phyloP scores from a whole-genome alignment of 2,329 filamentous ascomycete genomes.

The Myriosclerotinia duriaeana region DNA sequence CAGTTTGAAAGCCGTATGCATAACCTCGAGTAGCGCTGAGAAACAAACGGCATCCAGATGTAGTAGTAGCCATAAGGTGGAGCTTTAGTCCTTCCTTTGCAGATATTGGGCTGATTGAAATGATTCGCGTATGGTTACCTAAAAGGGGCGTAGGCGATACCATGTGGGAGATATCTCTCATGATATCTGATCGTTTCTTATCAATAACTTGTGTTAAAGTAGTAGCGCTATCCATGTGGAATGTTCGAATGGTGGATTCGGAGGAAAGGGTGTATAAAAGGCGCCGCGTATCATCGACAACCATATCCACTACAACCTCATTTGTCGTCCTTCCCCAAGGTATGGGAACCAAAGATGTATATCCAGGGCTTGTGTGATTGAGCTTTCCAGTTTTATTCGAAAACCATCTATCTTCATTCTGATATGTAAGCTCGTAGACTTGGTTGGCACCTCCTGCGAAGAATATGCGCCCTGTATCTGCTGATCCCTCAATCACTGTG shows the following conservation, averaged over 20 bases:
- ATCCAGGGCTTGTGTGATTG: constrained; percentile 78
- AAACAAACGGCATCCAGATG: constrained; percentile 87
- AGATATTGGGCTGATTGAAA: constrained; percentile 83
- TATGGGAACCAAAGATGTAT: constrained; percentile 58
- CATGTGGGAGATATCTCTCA: constrained; percentile 81
- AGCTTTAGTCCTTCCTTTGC: constrained; percentile 76
- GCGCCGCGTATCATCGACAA: constrained; percentile 82
- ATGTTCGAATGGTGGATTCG: constrained; percentile 84
- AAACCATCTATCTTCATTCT: constrained; percentile 98
- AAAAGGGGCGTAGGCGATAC: constrained; percentile 72
- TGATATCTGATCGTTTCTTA: constrained; percentile 57
- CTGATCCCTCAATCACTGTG: constrained; percentile 73
- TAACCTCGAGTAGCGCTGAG: constrained; percentile 80
- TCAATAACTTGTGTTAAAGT: constrained; percentile 64
- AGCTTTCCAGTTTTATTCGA: constrained; percentile 82
- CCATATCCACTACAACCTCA: constrained; percentile 75
- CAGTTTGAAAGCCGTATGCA: constrained; percentile 63
- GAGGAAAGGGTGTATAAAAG: constrained; percentile 90
- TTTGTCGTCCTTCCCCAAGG: constrained; percentile 53
- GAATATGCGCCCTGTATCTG: constrained; percentile 84
- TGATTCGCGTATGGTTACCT: constrained; percentile 67
- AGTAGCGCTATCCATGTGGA: constrained; percentile 72
- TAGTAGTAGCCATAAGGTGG: constrained; percentile 86
- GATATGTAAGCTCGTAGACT: constrained; percentile 91
- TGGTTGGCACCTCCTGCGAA: constrained; percentile 85